Conservation (phyloP, 2,329 filamentous ascomycete genomes). For the Alternaria infectoria region DNA sequence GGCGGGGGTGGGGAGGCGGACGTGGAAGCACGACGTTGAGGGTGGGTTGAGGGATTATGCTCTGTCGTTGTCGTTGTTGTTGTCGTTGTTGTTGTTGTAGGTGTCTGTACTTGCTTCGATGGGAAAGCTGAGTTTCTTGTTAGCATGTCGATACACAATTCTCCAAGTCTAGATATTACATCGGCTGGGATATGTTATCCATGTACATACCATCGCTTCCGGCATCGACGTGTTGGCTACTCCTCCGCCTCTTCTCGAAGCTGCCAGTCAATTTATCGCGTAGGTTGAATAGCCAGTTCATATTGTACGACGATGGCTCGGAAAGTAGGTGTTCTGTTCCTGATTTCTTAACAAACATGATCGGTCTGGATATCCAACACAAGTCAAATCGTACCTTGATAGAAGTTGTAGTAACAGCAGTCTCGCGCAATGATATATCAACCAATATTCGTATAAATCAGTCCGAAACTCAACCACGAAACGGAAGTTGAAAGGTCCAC, state of each 20-base stretch:
- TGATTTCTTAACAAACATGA: background rate
- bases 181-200: background rate
- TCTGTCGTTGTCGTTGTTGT: background rate
- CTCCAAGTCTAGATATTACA: background rate
- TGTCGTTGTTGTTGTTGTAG: no score
- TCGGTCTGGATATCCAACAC: no score
- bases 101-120: background rate
- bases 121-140: background rate
- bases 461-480: background rate
- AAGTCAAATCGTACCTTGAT: background rate
- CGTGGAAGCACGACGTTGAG: background rate
- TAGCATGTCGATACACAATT: background rate
- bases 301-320: background rate
- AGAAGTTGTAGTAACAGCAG: background rate
- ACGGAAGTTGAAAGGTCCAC: background rate
- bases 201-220: background rate
- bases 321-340: background rate
- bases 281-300: background rate
- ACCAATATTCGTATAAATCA: no score
- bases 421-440: background rate
- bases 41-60: background rate
- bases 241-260: background rate
- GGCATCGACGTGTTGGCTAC: background rate
- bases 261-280: background rate
- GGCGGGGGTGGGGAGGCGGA: background rate